A percentile compares a stretch with the other conserved stretches of the same genome.
Conservation (phyloP, 495 filamentous ascomycete species). For the Penicillium cataractarum region DNA sequence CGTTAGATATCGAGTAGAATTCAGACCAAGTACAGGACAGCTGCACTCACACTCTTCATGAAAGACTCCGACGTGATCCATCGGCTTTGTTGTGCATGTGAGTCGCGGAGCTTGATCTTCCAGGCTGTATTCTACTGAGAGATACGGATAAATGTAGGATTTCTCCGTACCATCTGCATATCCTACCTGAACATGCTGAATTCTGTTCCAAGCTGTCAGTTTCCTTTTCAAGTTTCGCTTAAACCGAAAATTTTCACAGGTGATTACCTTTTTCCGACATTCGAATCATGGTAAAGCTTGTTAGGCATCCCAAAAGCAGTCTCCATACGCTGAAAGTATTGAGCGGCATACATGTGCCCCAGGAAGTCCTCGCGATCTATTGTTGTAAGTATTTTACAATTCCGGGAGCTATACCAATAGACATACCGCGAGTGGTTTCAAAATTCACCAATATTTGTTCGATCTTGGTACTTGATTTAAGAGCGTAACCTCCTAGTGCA, state of each 20-base stretch:
- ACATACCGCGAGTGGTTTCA: constrained; percentile 2
- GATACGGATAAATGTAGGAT: constrained; percentile 5
- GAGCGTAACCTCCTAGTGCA: not conserved
- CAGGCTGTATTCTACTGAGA: constrained; percentile 1
- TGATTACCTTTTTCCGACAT: not conserved
- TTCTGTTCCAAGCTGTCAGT: not conserved
- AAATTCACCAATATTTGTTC: constrained; percentile 6
- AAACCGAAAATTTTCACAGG: not conserved
- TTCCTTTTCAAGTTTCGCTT: not conserved
- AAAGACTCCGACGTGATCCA: not conserved
- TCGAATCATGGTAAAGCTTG: constrained; percentile 3
- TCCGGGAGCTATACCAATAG: not conserved
- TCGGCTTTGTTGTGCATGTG: not conserved
- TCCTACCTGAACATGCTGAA: constrained; percentile 6
- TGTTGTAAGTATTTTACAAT: not conserved
- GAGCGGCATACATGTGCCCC: constrained; percentile 3
- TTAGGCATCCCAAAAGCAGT: not conserved
- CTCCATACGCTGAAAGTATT: constrained; percentile 9
- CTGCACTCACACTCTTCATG: not conserved
- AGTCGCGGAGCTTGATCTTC: not conserved
- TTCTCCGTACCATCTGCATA: constrained; percentile 7
- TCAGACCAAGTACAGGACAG: not conserved
- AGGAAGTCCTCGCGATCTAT: constrained; percentile 5
- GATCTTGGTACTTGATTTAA: not conserved
- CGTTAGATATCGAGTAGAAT: not conserved